phyloP scores from a whole-genome alignment of 192 early-diverging fungal species.

The Umbelopsis sp. region DNA sequence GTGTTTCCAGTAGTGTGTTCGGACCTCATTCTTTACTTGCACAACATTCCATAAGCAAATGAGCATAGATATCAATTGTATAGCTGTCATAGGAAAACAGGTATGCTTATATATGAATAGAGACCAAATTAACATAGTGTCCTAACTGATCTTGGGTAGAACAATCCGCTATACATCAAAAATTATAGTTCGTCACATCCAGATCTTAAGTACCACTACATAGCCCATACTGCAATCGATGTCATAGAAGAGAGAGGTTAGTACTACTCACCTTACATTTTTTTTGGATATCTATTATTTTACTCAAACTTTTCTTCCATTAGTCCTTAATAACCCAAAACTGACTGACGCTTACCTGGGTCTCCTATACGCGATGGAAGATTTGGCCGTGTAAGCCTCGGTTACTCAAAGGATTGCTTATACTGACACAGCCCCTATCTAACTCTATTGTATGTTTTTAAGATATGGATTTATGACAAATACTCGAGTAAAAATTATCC shows the following conservation, averaged over 20 bases:
- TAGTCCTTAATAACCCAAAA: constrained; percentile 61
- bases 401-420: too few relatives aligned
- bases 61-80: constrained; percentile 57
- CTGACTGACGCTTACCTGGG: constrained; percentile 84
- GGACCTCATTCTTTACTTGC: too few relatives aligned
- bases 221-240: constrained; percentile 91
- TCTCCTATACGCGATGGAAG: constrained; percentile 85
- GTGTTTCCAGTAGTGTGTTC: too few relatives aligned
- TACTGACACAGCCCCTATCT: too few relatives aligned
- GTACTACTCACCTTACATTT: background rate
- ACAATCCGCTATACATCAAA: constrained; percentile 86
- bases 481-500: constrained; percentile 77
- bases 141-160: constrained; percentile 44
- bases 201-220: constrained; percentile 87
- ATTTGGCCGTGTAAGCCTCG: constrained; percentile 74
- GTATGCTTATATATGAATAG: constrained; percentile 18
- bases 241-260: constrained; percentile 85
- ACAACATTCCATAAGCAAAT: constrained; percentile 1
- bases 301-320: background rate
- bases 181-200: constrained; percentile 73
- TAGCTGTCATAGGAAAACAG: constrained; percentile 62
- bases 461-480: constrained; percentile 88
- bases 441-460: background rate
- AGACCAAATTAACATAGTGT: background rate
- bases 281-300: background rate